These are phyloP conservation scores for Venturiaceae sp. DNA, from an alignment of 2,329 filamentous ascomycete genomes.

Conservation along the genomic window DNA sequence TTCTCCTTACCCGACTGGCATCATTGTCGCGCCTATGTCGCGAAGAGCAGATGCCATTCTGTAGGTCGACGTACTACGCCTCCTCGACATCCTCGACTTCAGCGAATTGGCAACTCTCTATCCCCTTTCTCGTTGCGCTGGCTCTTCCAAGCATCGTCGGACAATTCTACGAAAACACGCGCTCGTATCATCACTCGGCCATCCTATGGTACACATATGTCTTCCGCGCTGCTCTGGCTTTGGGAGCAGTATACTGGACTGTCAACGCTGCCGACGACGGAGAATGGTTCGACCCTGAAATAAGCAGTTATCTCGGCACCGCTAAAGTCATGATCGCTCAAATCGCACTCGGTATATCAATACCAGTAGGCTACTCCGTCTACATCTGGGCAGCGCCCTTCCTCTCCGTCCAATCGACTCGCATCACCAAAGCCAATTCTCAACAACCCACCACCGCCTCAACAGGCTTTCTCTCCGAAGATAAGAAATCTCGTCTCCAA, in stretches of 20 bases:
- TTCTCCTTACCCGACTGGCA: constrained; percentile 66
- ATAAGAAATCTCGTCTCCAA: constrained; percentile 43
- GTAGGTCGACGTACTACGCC: constrained; percentile 89
- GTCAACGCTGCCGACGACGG: constrained; percentile 83
- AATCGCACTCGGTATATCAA: constrained; percentile 64
- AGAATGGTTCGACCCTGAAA: constrained; percentile 58
- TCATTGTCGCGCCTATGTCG: constrained; percentile 88
- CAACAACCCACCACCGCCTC: neutral
- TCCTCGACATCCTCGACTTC: constrained; percentile 88
- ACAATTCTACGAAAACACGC: constrained; percentile 70
- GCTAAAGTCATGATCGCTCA: constrained; percentile 72
- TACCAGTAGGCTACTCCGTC: constrained; percentile 75
- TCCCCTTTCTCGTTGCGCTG: constrained; percentile 67
- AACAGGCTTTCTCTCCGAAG: constrained; percentile 25
- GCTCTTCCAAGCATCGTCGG: constrained; percentile 66
- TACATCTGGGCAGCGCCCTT: constrained; percentile 82
- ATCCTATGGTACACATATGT: constrained; percentile 74
- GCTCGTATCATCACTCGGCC: constrained; percentile 80
- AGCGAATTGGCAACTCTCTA: constrained; percentile 74
- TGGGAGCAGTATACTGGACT: constrained; percentile 76
- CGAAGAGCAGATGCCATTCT: constrained; percentile 97
- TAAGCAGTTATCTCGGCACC: constrained; percentile 58
- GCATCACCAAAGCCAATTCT: neutral
- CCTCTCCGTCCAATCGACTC: constrained; percentile 54
- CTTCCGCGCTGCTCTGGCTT: constrained; percentile 64